Evolutionary conservation across 768 basidiomycete genomes (phyloP), one percentile per base, ranked within the genome.

Genomic region (Galerina sulciceps): DNA sequence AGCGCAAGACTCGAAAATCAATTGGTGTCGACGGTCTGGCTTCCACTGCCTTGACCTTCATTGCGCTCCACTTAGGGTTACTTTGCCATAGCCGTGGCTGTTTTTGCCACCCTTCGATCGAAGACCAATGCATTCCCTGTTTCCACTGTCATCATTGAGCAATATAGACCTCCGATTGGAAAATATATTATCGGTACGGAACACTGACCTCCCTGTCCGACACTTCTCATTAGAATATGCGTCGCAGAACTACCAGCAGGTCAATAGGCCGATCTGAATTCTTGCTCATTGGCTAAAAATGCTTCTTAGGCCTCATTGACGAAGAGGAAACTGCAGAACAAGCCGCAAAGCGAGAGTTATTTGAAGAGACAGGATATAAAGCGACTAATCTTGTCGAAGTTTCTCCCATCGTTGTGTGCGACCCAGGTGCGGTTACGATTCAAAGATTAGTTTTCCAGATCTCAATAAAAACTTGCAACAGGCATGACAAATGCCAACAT

Each of bases 401-500:
- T 1, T 85, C 86, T 6, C 85, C 88, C 3, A 64, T 87, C 20
- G 68, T 89, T 22, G 89, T 89, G 36, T 76, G 72, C 59, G 91
- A 94, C 69, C 91, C 92, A 61, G 93, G 90, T 90, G 5, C 20
- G 48, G 6, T 9, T 23, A 15, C 13, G 17, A 20, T 40, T 5
- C 5, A 22, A 11, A 10, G 8, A 6, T 4, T 51, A 18, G 41
- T 50, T 75, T 66, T 15, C 52, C 9, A n/a, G 53, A 15, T 46
- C 41, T 35, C 14, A 43, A 41, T n/a, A n/a, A n/a, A n/a, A n/a
- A 4, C 26, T 48, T 17, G 26, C 48, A 48, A 6, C 52, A 92
- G 94, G 96, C 10, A 95, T 99, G 94, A 90, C 93, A 17, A 94
- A 87, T 43, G 91, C 96, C 11, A 96, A 91, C 69, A 96, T 96